A percentile compares a stretch with the other conserved stretches of the same genome.
Conservation (phyloP, 305 asterid genomes). For the Andrographis paniculata region DNA sequence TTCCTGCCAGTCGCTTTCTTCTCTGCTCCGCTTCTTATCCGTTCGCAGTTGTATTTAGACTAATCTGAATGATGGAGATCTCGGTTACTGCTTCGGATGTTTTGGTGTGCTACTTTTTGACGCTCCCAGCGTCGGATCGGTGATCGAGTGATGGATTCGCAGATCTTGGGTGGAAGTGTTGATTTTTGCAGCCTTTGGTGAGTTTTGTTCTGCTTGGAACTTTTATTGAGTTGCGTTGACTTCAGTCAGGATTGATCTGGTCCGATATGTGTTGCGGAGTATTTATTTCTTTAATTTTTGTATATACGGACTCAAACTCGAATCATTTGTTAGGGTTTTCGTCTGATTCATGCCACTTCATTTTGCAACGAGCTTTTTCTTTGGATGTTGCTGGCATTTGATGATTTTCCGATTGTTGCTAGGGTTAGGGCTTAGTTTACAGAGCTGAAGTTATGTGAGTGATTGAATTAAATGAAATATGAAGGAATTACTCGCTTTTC, state of each 20-base stretch:
- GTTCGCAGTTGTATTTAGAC: not conserved
- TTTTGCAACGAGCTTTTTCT: constrained; percentile 6
- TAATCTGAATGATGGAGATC: constrained; percentile 12
- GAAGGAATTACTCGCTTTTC: no score
- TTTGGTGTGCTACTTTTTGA: constrained; percentile 6
- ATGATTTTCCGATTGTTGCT: not conserved
- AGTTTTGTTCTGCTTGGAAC: constrained; percentile 4
- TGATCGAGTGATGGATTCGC: constrained; percentile 17
- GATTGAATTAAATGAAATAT: not conserved
- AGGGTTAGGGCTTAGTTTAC: not conserved
- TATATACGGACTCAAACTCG: constrained; percentile 5
- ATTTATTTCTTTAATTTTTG: constrained; percentile 2
- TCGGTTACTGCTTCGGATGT: constrained; percentile 4
- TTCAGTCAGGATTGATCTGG: constrained; percentile 23
- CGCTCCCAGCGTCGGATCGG: constrained; percentile 22
- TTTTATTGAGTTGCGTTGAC: constrained; percentile 31
- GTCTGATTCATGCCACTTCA: not conserved
- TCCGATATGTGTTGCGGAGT: constrained; percentile 6
- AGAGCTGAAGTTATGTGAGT: not conserved
- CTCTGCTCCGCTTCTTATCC: constrained; percentile 1
- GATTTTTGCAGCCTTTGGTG: constrained; percentile 18
- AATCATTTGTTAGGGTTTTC: constrained; percentile 4
- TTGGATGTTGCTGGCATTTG: constrained; percentile 5
- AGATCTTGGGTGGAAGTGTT: constrained; percentile 27
- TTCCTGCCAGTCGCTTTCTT: not conserved